Conservation (phyloP, 257 asterid species). For the Solanum stenotomum region DNA sequence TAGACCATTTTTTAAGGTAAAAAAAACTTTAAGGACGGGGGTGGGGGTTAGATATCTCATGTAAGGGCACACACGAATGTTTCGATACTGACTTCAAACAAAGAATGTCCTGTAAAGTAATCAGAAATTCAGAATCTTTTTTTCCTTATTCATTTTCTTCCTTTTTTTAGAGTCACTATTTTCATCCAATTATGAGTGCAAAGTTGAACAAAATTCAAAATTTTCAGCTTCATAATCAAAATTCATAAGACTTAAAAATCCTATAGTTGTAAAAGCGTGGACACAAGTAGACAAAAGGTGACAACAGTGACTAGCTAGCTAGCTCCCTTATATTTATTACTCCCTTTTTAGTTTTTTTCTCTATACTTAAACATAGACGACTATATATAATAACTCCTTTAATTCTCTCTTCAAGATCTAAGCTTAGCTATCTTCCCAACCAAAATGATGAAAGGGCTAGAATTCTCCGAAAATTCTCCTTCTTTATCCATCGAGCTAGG, state of each 20-base stretch:
- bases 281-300: constrained; percentile 43
- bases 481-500: constrained; percentile 5
- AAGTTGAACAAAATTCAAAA: neutral
- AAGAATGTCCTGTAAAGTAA: neutral
- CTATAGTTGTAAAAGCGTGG: constrained; percentile 8
- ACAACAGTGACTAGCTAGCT: constrained; percentile 16
- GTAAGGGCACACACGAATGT: constrained; percentile 10
- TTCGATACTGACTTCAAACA: constrained; percentile 10
- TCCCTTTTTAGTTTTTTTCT: constrained; percentile 9
- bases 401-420: neutral
- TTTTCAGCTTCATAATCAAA: constrained; percentile 5
- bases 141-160: neutral
- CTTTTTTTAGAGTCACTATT: neutral
- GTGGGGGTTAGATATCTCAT: neutral
- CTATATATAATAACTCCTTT: neutral
- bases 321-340: constrained; percentile 21
- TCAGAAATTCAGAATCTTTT: neutral
- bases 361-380: neutral
- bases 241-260: constrained; percentile 11
- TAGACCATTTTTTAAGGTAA: neutral
- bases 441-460: neutral
- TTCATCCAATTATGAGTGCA: neutral
- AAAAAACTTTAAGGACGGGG: neutral
- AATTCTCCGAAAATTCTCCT: neutral
- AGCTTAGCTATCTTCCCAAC: neutral